phyloP scores from a whole-genome alignment of 2,329 filamentous ascomycete genomes.

The Fusarium sp. region DNA sequence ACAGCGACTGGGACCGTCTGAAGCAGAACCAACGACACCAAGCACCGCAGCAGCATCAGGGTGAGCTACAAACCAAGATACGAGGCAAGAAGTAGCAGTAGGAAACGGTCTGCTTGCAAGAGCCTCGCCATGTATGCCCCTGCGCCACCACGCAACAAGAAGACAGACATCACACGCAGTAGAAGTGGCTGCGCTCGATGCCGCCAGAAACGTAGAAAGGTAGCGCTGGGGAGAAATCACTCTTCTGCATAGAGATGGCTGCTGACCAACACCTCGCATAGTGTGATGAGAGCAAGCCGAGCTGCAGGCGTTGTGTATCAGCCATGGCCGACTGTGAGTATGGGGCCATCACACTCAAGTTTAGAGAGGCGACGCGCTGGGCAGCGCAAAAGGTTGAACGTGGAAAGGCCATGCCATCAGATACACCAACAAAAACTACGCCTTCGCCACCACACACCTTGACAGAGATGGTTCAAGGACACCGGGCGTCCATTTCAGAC shows the following conservation, averaged over 20 bases:
- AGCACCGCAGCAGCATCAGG: too few relatives aligned
- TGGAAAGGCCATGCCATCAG: not conserved
- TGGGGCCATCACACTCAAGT: not conserved
- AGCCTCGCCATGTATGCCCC: not conserved
- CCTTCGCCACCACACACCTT: not conserved
- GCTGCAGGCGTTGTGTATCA: not conserved
- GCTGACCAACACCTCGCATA: not conserved
- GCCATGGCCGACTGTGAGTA: not conserved
- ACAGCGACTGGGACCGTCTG: not conserved
- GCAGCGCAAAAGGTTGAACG: not conserved
- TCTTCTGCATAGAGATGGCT: not conserved
- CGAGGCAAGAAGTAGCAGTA: not conserved
- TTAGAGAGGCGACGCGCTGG: not conserved
- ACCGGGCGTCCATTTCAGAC: not conserved
- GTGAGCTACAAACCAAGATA: too few relatives aligned
- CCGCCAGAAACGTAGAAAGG: not conserved
- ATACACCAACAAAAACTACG: not conserved
- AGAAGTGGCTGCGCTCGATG: not conserved
- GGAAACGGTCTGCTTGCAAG: not conserved
- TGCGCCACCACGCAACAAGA: not conserved
- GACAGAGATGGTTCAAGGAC: not conserved
- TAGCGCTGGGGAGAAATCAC: not conserved
- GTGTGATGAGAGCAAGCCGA: not conserved
- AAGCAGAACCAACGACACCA: too few relatives aligned
- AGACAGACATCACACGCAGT: not conserved